Conservation (phyloP, 2,329 filamentous ascomycete species). For the Sclerotinia borealis region DNA sequence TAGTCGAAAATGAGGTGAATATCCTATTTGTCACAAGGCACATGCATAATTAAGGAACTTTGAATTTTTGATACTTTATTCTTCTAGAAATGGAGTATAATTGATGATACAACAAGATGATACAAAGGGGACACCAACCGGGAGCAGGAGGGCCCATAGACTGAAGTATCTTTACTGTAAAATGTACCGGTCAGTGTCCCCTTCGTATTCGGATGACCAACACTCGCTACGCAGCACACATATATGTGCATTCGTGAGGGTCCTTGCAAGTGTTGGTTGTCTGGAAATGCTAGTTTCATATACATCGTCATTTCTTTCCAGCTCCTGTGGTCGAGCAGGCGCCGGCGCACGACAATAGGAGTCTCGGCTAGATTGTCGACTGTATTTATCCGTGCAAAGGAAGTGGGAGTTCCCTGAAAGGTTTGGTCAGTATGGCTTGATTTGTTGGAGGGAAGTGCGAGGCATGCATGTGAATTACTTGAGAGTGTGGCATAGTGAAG, state of each 20-base stretch:
- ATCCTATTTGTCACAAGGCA: too few relatives aligned
- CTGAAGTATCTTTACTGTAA: background rate
- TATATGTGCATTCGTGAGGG: background rate
- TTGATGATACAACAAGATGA: background rate
- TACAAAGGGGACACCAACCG: background rate
- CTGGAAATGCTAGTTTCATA: background rate
- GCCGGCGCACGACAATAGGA: background rate
- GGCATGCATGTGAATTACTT: background rate
- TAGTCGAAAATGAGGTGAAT: too few relatives aligned
- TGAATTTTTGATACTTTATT: too few relatives aligned
- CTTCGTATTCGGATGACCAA: background rate
- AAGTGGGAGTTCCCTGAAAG: background rate
- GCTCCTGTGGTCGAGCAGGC: background rate
- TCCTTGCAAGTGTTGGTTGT: background rate
- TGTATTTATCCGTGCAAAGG: background rate
- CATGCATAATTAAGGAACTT: too few relatives aligned
- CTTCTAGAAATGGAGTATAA: background rate
- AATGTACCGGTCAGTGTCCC: background rate
- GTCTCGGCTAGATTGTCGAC: background rate
- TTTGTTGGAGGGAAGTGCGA: background rate
- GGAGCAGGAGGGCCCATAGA: too few relatives aligned
- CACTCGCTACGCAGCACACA: background rate
- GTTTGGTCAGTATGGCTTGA: background rate
- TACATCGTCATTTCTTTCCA: background rate
- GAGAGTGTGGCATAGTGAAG: background rate